These are phyloP conservation scores for Candida neerlandica DNA, from an alignment of 1,139 yeast species.

Conservation along the genomic window DNA sequence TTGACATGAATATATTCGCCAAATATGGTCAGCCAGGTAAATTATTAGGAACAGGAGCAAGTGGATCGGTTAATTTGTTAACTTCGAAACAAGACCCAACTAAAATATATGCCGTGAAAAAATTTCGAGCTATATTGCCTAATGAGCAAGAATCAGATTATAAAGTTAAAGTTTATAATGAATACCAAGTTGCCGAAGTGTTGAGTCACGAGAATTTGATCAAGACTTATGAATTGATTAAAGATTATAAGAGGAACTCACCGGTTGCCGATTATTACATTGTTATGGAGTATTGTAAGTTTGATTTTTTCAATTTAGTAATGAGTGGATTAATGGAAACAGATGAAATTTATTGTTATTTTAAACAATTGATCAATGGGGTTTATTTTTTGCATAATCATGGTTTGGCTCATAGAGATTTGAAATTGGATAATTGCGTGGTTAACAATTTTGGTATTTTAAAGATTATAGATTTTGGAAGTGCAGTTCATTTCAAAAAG, in stretches of 20 bases:
- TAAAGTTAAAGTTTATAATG: conserved; percentile 63
- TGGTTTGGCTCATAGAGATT: conserved; percentile 78
- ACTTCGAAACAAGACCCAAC: conserved; percentile 47
- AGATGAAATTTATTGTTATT: conserved; percentile 65
- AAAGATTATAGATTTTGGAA: conserved; percentile 77
- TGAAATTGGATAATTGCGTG: conserved; percentile 78
- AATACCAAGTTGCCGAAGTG: conserved; percentile 64
- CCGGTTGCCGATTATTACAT: conserved; percentile 50
- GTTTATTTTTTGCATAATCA: conserved; percentile 61
- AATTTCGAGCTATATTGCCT: conserved; percentile 57
- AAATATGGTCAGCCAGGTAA: conserved; percentile 64
- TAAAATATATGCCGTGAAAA: conserved; percentile 66
- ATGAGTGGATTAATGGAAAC: conserved; percentile 69
- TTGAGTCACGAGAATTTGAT: conserved; percentile 65
- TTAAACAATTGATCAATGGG: conserved; percentile 66
- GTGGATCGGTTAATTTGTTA: conserved; percentile 70
- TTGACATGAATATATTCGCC: conserved; percentile 27
- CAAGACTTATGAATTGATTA: conserved; percentile 63
- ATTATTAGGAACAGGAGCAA: conserved; percentile 73
- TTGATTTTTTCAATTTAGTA: conserved; percentile 74
- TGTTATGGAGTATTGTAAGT: conserved; percentile 77
- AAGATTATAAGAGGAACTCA: conserved; percentile 22
- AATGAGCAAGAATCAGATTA: conserved; percentile 59
- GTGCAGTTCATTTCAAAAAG: conserved; percentile 64
- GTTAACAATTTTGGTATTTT: conserved; percentile 62